Conservation (phyloP, 2,329 filamentous ascomycete species). For the Rhinocladiella similis region DNA sequence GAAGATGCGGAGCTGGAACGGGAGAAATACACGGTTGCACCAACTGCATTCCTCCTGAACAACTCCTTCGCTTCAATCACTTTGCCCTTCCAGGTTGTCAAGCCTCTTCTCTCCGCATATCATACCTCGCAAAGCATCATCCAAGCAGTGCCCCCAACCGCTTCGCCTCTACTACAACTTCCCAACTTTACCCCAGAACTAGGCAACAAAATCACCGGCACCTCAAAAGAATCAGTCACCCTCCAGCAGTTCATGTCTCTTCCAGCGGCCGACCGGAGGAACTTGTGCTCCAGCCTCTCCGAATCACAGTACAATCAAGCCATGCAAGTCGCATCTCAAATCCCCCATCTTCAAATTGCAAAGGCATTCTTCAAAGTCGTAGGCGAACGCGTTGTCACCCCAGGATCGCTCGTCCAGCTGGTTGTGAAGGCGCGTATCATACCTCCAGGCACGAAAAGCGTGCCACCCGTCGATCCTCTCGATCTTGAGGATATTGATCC, state of each 20-base stretch:
- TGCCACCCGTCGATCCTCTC: constrained; percentile 72
- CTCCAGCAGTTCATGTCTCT: constrained; percentile 89
- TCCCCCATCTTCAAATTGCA: constrained; percentile 80
- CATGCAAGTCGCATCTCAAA: constrained; percentile 74
- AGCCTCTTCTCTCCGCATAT: constrained; percentile 79
- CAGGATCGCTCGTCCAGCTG: constrained; percentile 86
- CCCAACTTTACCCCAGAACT: constrained; percentile 74
- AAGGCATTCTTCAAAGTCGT: constrained; percentile 98
- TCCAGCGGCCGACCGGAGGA: constrained; percentile 71
- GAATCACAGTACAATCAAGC: constrained; percentile 75
- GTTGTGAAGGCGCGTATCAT: constrained; percentile 94
- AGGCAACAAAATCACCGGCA: constrained; percentile 51
- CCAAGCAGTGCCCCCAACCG: constrained; percentile 80
- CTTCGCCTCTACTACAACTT: constrained; percentile 87
- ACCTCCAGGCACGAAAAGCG: constrained; percentile 72
- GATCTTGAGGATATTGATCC: constrained; percentile 91
- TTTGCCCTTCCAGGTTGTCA: constrained; percentile 81
- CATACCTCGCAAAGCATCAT: constrained; percentile 81
- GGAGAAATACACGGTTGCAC: constrained; percentile 86
- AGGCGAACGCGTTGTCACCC: constrained; percentile 89
- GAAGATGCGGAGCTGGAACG: constrained; percentile 70
- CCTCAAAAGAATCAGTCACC: constrained; percentile 71
- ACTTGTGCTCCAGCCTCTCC: constrained; percentile 65
- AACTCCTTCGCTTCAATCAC: constrained; percentile 84
- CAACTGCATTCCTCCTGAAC: constrained; percentile 80